Percentiles rank a stretch among this genome's conserved stretches.
phyloP scores from a whole-genome alignment of 495 filamentous ascomycete species.

The Choiromyces venosus region DNA sequence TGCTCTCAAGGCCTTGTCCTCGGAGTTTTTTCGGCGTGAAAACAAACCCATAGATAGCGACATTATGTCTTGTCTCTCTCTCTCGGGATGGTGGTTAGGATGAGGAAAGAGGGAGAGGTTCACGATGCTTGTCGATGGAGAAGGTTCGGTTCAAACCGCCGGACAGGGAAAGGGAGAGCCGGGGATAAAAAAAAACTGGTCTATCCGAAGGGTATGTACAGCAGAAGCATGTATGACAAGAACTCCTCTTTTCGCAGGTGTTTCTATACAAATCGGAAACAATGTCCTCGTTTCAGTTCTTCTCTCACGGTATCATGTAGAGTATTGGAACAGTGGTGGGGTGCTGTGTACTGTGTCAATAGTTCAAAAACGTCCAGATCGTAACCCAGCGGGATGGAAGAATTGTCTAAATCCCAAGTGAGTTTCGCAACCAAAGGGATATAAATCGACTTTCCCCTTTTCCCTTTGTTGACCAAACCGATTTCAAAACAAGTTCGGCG shows the following conservation, averaged over 20 bases:
- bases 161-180: background rate
- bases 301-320: background rate
- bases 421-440: background rate
- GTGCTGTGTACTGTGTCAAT: background rate
- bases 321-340: background rate
- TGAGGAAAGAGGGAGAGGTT: background rate
- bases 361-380: background rate
- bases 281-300: background rate
- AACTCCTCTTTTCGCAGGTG: background rate
- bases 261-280: background rate
- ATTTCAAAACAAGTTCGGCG: background rate
- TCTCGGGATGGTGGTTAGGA: background rate
- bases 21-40: constrained; percentile 36
- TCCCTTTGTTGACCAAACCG: background rate
- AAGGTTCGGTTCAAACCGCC: background rate
- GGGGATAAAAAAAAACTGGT: background rate
- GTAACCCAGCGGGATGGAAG: background rate
- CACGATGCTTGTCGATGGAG: background rate
- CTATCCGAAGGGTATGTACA: background rate
- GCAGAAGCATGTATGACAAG: background rate
- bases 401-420: background rate
- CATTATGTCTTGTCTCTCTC: constrained; percentile 12
- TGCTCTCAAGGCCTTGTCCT: constrained; percentile 25
- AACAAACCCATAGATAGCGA: constrained; percentile 32
- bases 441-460: background rate